phyloP scores from a whole-genome alignment of 768 basidiomycete genomes.

The Russula virescens region DNA sequence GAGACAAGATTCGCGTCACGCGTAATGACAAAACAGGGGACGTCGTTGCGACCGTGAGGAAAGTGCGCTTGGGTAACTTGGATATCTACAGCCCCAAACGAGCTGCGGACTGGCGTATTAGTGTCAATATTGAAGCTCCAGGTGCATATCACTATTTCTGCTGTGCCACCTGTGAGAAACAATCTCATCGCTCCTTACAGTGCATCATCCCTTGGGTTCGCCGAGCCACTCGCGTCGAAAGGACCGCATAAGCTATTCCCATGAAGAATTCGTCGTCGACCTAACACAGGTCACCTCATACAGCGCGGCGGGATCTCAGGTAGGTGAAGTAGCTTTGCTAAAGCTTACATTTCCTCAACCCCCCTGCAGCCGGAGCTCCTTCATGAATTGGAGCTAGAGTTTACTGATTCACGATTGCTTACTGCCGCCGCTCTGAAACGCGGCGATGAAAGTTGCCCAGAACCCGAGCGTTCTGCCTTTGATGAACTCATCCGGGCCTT shows the following conservation, averaged over 20 bases:
- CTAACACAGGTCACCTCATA: constrained; percentile 83
- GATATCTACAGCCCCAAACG: constrained; percentile 83
- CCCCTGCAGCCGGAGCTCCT: constrained; percentile 47
- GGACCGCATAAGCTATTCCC: constrained; percentile 87
- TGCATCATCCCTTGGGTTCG: constrained; percentile 60
- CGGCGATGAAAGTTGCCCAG: constrained; percentile 50
- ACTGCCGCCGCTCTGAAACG: constrained; percentile 67
- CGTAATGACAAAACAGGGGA: constrained; percentile 65
- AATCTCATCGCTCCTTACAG: constrained; percentile 33
- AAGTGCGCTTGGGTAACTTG: constrained; percentile 79
- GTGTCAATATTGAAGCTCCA: constrained; percentile 87
- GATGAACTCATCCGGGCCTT: constrained; percentile 90
- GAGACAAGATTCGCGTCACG: constrained; percentile 75
- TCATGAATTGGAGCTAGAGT: constrained; percentile 91
- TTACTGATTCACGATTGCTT: constrained; percentile 64
- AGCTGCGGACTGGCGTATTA: constrained; percentile 86
- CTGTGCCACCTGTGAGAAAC: background rate
- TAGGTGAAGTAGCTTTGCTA: constrained; percentile 32
- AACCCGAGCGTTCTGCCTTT: constrained; percentile 68
- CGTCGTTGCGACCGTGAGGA: constrained; percentile 68
- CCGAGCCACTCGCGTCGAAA: constrained; percentile 64
- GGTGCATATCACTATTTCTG: constrained; percentile 42
- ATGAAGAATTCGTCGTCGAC: constrained; percentile 91
- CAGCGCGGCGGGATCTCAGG: constrained; percentile 42
- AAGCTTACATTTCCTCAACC: constrained; percentile 1